Evolutionary conservation across 805 yeast species (phyloP), one percentile per base, ranked within the genome.

Genomic region (Pichia membranifaciens): DNA sequence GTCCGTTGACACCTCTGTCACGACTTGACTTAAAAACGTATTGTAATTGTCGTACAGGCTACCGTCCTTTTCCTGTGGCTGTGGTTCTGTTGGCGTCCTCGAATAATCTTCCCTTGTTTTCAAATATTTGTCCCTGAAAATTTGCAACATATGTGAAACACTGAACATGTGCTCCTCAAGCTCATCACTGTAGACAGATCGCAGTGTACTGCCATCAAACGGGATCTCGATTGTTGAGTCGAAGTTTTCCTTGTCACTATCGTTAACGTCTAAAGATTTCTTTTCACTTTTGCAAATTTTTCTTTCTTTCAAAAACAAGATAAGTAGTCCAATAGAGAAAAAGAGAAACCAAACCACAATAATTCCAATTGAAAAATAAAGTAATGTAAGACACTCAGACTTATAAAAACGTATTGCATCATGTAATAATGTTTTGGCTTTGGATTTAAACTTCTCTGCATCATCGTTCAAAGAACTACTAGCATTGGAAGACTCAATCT

Each of bases 341-440:
- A 78, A 79, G 0, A 72, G 5, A 0, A 69, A 1, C 84, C 86
- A 83, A 1, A 76, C 28, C 0, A 64, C 69, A 1, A 81, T 41
- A 0, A 83, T 56, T 0, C 60, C 67, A 3, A 70, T 31, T 0
- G 82, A 68, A 2, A 82, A 66, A 44, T 66, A 67, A 3, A 79
- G 58, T 57, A 82, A 87, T 17, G 65, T 47, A 52, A 62, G 54
- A 6, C 79, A 51, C 0, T 73, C 61, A 3, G 66, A 53, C 38
- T 61, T 58, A 48, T 71, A 74, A 8, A 59, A 54, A 3, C 51
- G 41, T 7, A 77, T 49, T 4, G 71, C 54, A 4, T 57, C 51
- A 3, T 60, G 44, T 9, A 69, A 45, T 1, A 63, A 51, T 3
- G 41, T 36, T 6, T 45, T 45, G 46, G 71, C 52, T 20, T 65